phyloP scores from a whole-genome alignment of 192 early-diverging fungal species.

The Phycomyces blakesleeanus region DNA sequence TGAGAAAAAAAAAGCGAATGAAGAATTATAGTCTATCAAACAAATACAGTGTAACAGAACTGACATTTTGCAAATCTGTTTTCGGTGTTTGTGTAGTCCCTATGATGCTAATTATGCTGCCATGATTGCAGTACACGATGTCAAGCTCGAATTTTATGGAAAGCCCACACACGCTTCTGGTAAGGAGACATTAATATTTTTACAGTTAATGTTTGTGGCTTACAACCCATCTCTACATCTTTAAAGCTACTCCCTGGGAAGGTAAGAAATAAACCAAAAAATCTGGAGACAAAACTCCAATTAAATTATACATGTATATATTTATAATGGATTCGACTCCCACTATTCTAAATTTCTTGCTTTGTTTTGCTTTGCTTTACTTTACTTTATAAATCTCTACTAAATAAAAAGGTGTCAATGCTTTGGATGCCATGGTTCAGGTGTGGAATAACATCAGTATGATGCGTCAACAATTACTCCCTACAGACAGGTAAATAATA shows the following conservation, averaged over 20 bases:
- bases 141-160: conserved; percentile 66
- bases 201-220: neutral
- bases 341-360: too few species aligned
- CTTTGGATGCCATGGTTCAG: conserved; percentile 68
- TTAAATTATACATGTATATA: too few species aligned
- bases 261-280: conserved; percentile 21
- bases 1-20: too few species aligned
- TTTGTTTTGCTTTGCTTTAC: too few species aligned
- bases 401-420: conserved; percentile 58
- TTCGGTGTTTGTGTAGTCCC: conserved; percentile 26
- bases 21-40: too few species aligned
- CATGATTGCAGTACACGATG: conserved; percentile 34
- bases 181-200: conserved; percentile 47
- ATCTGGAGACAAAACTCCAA: too few species aligned
- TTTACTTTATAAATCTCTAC: too few species aligned
- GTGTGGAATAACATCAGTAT: conserved; percentile 63
- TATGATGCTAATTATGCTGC: conserved; percentile 44
- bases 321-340: too few species aligned
- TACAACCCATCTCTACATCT: neutral
- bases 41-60: neutral
- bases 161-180: conserved; percentile 68
- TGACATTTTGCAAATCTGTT: neutral
- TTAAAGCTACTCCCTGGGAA: conserved; percentile 33
- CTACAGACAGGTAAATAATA: conserved; percentile 45
- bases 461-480: conserved; percentile 71